Evolutionary conservation across 768 basidiomycete genomes (phyloP).

Genomic region (Mrakia blollopis): DNA sequence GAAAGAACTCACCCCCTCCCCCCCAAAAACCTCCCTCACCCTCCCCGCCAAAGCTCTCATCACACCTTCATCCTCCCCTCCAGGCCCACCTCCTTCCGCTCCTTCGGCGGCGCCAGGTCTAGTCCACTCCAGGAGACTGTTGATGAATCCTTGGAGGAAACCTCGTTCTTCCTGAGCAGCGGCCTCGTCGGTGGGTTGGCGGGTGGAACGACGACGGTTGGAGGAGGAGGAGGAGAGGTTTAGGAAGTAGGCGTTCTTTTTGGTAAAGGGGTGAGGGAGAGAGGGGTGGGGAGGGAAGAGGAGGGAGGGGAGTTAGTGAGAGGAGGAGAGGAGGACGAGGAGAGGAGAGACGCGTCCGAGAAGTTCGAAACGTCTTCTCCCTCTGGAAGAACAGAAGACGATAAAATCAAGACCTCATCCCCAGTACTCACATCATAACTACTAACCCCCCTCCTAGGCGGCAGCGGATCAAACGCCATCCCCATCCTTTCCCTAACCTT

Average conservation of each 20-base stretch:
- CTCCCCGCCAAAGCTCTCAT: conserved; percentile 35
- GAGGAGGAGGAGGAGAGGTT: background rate
- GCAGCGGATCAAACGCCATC: conserved; percentile 79
- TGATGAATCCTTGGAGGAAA: conserved; percentile 9
- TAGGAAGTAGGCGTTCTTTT: conserved; percentile 28
- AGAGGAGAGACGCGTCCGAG: background rate
- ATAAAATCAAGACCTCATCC: background rate
- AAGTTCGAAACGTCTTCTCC: background rate
- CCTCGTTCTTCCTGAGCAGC: conserved; percentile 5
- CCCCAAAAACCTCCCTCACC: conserved; percentile 33
- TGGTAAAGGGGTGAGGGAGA: background rate
- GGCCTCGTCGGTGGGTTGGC: conserved; percentile 20
- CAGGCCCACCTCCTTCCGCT: conserved; percentile 27
- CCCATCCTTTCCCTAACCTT: conserved; percentile 53
- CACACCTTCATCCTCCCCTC: conserved; percentile 31
- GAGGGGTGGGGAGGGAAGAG: background rate
- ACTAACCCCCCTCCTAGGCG: conserved; percentile 59
- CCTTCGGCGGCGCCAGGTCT: background rate
- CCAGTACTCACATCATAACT: conserved; percentile 53
- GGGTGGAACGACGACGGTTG: conserved; percentile 7
- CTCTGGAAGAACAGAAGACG: background rate
- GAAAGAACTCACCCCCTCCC: conserved; percentile 35
- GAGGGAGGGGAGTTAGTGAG: background rate
- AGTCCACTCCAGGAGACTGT: conserved; percentile 11
- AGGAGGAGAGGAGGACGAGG: background rate